A percentile compares a stretch with the other conserved stretches of the same genome.
Conservation (phyloP, 2,329 filamentous ascomycete genomes). For the Diatrype stigma region DNA sequence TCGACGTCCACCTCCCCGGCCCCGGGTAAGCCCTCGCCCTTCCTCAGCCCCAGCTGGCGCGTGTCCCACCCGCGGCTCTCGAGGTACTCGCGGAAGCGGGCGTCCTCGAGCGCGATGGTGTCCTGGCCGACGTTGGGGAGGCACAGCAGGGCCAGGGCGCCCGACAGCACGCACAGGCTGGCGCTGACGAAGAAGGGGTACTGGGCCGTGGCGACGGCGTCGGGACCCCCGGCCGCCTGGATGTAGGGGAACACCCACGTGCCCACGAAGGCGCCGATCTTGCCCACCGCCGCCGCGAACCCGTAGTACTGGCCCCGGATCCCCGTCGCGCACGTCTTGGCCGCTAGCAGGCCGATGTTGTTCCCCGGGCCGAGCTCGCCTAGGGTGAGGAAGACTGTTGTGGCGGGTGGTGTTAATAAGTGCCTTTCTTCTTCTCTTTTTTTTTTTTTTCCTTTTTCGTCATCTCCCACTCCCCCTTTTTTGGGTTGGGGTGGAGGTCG, state of each 20-base stretch:
- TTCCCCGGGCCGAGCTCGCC: conserved; percentile 84
- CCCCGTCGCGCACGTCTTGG: conserved; percentile 83
- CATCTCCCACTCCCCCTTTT: background rate
- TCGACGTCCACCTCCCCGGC: conserved; percentile 3
- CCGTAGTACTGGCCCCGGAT: conserved; percentile 75
- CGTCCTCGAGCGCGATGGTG: conserved; percentile 76
- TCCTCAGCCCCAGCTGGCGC: conserved; percentile 43
- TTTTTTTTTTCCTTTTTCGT: background rate
- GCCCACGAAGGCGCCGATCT: conserved; percentile 80
- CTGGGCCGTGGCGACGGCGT: conserved; percentile 60
- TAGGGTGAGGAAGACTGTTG: conserved; percentile 62
- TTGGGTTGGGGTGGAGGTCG: no score
- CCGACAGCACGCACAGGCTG: conserved; percentile 70
- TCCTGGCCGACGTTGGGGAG: conserved; percentile 80
- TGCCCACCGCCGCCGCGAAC: conserved; percentile 68
- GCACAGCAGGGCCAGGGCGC: conserved; percentile 58
- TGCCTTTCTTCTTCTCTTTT: background rate
- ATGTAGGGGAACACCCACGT: conserved; percentile 78
- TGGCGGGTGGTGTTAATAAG: background rate
- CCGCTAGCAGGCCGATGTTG: conserved; percentile 83
- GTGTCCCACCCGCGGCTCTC: conserved; percentile 73
- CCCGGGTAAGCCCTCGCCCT: conserved; percentile 29
- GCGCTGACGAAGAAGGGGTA: conserved; percentile 89
- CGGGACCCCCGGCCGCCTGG: conserved; percentile 52
- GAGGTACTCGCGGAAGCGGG: conserved; percentile 70